These are phyloP conservation scores for Suillus fuscotomentosus DNA, from an alignment of 768 basidiomycete genomes.

Conservation along the genomic window DNA sequence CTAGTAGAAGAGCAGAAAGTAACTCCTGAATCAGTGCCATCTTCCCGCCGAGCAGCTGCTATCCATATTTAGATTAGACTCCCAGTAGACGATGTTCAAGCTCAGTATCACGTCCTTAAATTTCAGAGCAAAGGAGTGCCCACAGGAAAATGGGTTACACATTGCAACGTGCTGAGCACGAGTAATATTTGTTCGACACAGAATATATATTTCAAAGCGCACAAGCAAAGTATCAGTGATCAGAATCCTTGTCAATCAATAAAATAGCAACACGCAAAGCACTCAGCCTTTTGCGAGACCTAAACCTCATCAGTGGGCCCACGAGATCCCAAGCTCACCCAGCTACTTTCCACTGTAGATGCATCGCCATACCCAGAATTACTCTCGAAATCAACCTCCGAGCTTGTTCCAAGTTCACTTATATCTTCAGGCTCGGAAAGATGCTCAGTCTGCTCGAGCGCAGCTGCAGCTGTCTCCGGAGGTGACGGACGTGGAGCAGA, in stretches of 20 bases:
- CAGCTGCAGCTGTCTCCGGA: slow-evolving; percentile 1
- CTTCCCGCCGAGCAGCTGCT: background rate
- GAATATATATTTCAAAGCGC: background rate
- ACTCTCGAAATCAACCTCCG: slow-evolving; percentile 71
- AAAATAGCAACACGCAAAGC: background rate
- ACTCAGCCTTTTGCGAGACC: background rate
- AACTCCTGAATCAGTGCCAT: background rate
- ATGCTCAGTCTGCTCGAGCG: slow-evolving; percentile 10
- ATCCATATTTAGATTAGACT: background rate
- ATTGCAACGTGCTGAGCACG: background rate
- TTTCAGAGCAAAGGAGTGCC: slow-evolving; percentile 1
- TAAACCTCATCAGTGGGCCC: slow-evolving; percentile 15
- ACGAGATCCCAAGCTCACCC: slow-evolving; percentile 57
- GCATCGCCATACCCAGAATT: slow-evolving; percentile 52
- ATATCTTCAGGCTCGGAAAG: slow-evolving; percentile 9
- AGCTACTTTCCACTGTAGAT: slow-evolving; percentile 57
- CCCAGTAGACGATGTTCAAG: background rate
- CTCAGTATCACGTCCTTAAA: background rate
- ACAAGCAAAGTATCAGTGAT: background rate
- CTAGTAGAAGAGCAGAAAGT: background rate
- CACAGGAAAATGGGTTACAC: background rate
- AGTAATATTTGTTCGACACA: background rate
- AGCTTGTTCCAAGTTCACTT: slow-evolving; percentile 43
- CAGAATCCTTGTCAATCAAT: background rate
- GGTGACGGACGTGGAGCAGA: background rate